Conservation (phyloP, 1,284 basidiomycete genomes). For the Farysia itapuensis region DNA sequence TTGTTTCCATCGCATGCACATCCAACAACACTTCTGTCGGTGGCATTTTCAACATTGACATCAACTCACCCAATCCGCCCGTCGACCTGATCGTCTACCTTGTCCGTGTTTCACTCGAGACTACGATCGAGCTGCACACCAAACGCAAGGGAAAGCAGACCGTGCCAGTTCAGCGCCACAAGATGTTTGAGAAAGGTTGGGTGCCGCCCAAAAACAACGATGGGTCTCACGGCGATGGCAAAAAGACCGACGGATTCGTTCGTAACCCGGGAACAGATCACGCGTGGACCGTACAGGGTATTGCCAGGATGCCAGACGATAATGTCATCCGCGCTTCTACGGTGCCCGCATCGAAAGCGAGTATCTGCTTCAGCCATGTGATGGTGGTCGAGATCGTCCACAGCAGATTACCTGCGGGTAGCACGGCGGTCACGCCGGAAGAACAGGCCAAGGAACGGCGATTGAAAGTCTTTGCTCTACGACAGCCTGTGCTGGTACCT, state of each 20-base stretch:
- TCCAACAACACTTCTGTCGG: constrained; percentile 59
- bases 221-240: constrained; percentile 51
- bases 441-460: constrained; percentile 36
- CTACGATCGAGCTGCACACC: constrained; percentile 53
- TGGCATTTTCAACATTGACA: constrained; percentile 58
- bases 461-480: constrained; percentile 57
- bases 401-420: constrained; percentile 23
- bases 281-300: constrained; percentile 57
- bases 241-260: constrained; percentile 50
- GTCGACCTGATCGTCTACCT: constrained; percentile 56
- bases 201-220: constrained; percentile 51
- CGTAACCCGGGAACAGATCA: constrained; percentile 42
- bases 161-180: constrained; percentile 52
- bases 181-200: constrained; percentile 56
- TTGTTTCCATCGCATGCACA: constrained; percentile 56
- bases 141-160: constrained; percentile 48
- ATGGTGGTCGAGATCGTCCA: constrained; percentile 59
- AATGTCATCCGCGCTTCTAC: constrained; percentile 55
- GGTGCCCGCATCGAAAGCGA: constrained; percentile 43
- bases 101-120: constrained; percentile 55
- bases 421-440: constrained; percentile 14
- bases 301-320: constrained; percentile 58
- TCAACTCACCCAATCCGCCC: constrained; percentile 55
- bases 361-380: constrained; percentile 52
- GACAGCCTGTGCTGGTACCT: constrained; percentile 53